These are phyloP conservation scores for Allantophomopsis lycopodina DNA, from an alignment of 2,329 filamentous ascomycete genomes.

Conservation along the genomic window DNA sequence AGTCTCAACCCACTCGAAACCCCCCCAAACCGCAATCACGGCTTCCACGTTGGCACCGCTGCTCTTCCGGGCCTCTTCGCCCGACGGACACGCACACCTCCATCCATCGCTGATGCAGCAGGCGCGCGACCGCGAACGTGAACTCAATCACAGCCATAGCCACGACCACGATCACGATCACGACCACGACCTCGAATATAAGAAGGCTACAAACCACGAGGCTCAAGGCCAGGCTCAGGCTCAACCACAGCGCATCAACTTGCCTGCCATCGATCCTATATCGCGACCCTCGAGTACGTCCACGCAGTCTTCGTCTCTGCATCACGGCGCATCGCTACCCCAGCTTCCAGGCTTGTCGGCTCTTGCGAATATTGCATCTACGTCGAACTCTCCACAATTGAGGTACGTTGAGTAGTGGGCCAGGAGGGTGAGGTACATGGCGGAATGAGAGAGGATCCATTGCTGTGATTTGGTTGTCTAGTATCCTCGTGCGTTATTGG, in stretches of 20 bases:
- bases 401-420: conserved; percentile 25
- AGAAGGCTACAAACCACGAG: too few species aligned
- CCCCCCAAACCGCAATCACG: conserved; percentile 25
- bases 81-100: too few species aligned
- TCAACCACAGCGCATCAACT: conserved; percentile 30
- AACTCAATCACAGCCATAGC: conserved; percentile 10
- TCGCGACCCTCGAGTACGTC: conserved; percentile 38
- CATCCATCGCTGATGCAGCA: too few species aligned
- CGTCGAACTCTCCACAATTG: conserved; percentile 32
- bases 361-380: conserved; percentile 37
- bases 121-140: too few species aligned
- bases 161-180: conserved; percentile 10
- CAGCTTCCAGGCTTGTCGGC: conserved; percentile 42
- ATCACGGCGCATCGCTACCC: conserved; percentile 24
- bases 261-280: conserved; percentile 33
- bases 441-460: too few species aligned
- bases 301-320: conserved; percentile 27
- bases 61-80: not conserved
- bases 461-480: too few species aligned
- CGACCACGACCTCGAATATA: too few species aligned
- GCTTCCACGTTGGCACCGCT: conserved; percentile 44
- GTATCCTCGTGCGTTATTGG: too few species aligned
- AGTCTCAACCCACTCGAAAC: conserved; percentile 1
- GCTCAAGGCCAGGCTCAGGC: conserved; percentile 35
- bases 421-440: too few species aligned